Conservation (phyloP, 768 basidiomycete genomes). For the Phaeolepiota aurea region DNA sequence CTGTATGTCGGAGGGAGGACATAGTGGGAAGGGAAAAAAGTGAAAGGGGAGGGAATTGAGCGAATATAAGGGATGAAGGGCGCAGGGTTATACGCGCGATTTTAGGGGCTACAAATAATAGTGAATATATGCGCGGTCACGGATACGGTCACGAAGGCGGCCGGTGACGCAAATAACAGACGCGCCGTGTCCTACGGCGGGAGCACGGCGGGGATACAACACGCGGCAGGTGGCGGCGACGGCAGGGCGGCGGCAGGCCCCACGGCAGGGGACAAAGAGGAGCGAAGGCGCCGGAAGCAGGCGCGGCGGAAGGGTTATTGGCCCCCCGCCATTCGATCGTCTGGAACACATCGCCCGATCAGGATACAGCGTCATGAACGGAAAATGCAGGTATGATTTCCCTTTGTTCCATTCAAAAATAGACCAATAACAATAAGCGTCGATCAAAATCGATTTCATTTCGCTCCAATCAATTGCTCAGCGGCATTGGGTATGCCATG, state of each 20-base stretch:
- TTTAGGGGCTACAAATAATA: not conserved
- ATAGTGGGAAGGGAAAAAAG: constrained; percentile 2
- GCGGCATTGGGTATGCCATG: constrained; percentile 38
- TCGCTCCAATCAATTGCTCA: constrained; percentile 9
- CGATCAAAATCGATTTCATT: constrained; percentile 1
- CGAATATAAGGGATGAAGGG: not conserved
- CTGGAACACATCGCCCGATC: not conserved
- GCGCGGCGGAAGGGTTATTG: not conserved
- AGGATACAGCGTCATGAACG: not conserved
- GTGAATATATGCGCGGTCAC: not conserved
- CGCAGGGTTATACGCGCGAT: constrained; percentile 6
- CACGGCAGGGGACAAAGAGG: not conserved
- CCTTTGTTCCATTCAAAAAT: not conserved
- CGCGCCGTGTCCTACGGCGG: no score
- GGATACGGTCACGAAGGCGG: not conserved
- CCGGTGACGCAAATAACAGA: not conserved
- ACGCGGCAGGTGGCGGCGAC: not conserved
- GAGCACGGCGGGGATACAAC: not conserved
- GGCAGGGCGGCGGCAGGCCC: not conserved
- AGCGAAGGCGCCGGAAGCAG: not conserved
- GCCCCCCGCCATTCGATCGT: not conserved
- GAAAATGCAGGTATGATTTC: not conserved
- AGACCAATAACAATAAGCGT: constrained; percentile 1
- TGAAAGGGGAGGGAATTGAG: constrained; percentile 2
- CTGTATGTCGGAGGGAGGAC: constrained; percentile 6